phyloP scores from a whole-genome alignment of 2,329 filamentous ascomycete species.

The Ceratocystis eucalypticola region DNA sequence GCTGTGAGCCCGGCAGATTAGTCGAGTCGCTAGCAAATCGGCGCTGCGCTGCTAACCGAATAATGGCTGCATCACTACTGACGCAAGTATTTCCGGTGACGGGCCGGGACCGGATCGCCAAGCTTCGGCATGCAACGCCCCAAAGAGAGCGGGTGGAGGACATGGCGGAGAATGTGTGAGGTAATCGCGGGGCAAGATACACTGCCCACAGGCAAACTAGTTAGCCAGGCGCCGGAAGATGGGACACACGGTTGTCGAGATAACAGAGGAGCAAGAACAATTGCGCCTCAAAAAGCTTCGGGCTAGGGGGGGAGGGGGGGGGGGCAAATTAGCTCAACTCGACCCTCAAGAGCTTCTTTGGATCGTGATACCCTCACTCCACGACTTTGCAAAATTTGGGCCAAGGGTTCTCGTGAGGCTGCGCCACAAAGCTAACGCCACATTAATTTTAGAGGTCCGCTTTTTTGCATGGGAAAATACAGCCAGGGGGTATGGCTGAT shows the following conservation, averaged over 20 bases:
- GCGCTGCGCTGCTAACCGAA: conserved; percentile 22
- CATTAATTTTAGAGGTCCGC: not conserved
- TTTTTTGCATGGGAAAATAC: not conserved
- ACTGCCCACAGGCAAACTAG: not conserved
- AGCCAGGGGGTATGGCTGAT: not conserved
- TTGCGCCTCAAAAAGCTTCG: not conserved
- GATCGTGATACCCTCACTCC: conserved; percentile 1
- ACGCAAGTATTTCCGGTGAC: conserved; percentile 17
- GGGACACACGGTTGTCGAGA: not conserved
- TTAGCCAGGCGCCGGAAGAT: not conserved
- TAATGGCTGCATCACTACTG: conserved; percentile 22
- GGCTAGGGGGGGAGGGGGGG: not conserved
- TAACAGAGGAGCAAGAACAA: not conserved
- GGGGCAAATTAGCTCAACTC: not conserved
- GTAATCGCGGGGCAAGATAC: not conserved
- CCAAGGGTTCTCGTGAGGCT: not conserved
- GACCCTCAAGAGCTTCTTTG: not conserved
- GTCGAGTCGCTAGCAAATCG: conserved; percentile 24
- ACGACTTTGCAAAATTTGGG: conserved; percentile 10
- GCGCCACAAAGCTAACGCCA: not conserved
- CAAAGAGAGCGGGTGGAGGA: conserved; percentile 41
- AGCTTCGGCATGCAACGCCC: conserved; percentile 30
- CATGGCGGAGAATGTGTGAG: conserved; percentile 29
- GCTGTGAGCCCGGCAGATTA: conserved; percentile 7
- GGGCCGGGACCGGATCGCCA: conserved; percentile 30